Conservation (phyloP, 176 grass and related monocot species). For the Hordeum marinum region DNA sequence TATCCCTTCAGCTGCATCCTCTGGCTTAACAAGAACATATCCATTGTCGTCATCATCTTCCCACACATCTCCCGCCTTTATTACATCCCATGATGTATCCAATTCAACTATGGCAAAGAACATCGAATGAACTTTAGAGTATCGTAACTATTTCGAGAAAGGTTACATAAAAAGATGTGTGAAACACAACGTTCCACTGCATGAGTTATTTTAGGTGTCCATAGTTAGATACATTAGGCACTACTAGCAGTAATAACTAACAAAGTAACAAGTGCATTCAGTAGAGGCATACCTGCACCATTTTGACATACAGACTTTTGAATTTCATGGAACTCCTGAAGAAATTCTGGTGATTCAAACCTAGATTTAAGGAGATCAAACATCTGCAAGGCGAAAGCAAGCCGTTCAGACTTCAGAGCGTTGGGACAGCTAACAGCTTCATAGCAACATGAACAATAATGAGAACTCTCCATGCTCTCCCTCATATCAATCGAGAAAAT, state of each 20-base stretch:
- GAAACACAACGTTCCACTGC: not conserved
- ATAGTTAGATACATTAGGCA: not conserved
- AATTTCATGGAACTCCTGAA: conserved; percentile 66
- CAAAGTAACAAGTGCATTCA: not conserved
- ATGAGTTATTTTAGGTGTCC: not conserved
- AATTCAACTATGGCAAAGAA: conserved; percentile 44
- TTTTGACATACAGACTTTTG: conserved; percentile 48
- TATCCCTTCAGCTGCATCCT: conserved; percentile 78
- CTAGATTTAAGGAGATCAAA: conserved; percentile 71
- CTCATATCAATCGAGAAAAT: not conserved
- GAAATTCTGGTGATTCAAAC: conserved; percentile 74
- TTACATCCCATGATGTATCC: conserved; percentile 64
- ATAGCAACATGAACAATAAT: not conserved
- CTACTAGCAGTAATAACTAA: not conserved
- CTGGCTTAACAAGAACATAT: conserved; percentile 84
- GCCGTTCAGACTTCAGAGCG: not conserved
- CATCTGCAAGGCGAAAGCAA: conserved; percentile 50
- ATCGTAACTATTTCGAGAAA: not conserved
- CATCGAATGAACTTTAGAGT: not conserved
- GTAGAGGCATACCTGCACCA: conserved; percentile 30
- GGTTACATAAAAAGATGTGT: not conserved
- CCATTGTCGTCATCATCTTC: conserved; percentile 60
- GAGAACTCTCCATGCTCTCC: not conserved
- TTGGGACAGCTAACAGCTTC: not conserved
- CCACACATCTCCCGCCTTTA: conserved; percentile 61